phyloP scores from a whole-genome alignment of 306 rosid genomes.

The Vigna radiata region DNA sequence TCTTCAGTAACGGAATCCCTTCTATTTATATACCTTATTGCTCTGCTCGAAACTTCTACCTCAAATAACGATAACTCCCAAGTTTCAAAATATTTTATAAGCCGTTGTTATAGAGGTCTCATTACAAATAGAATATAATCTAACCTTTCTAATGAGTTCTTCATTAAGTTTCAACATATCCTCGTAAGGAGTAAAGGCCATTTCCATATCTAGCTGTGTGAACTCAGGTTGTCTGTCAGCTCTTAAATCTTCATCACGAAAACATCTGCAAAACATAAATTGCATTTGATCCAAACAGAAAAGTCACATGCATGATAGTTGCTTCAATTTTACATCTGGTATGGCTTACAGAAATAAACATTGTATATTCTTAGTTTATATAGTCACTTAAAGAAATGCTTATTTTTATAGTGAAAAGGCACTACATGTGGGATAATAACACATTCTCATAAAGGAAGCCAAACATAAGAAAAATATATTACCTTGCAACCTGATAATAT shows the following conservation, averaged over 20 bases:
- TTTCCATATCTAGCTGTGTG: slow-evolving; percentile 97
- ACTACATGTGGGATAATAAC: neutral
- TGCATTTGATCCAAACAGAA: slow-evolving; percentile 1
- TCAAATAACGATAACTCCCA: neutral
- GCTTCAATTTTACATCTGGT: slow-evolving; percentile 2
- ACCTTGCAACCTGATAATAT: slow-evolving; percentile 96
- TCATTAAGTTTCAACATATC: slow-evolving; percentile 90
- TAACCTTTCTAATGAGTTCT: slow-evolving; percentile 91
- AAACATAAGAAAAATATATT: slow-evolving; percentile 29
- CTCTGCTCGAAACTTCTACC: slow-evolving; percentile 12
- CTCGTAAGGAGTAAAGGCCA: slow-evolving; percentile 92
- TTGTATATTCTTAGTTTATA: neutral
- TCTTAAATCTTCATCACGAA: slow-evolving; percentile 96
- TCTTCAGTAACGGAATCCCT: neutral
- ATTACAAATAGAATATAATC: slow-evolving; percentile 35
- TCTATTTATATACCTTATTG: neutral
- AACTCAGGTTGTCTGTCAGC: slow-evolving; percentile 99
- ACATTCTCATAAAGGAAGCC: slow-evolving; percentile 15
- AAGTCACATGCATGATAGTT: slow-evolving; percentile 22
- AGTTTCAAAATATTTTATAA: slow-evolving; percentile 10
- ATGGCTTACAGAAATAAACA: slow-evolving; percentile 1
- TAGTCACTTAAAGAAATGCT: slow-evolving; percentile 20
- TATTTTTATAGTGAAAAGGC: slow-evolving; percentile 9
- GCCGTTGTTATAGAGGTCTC: slow-evolving; percentile 13
- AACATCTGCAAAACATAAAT: slow-evolving; percentile 66